These are phyloP conservation scores for Venturia carpophila DNA, from an alignment of 2,329 filamentous ascomycete genomes.

Conservation along the genomic window DNA sequence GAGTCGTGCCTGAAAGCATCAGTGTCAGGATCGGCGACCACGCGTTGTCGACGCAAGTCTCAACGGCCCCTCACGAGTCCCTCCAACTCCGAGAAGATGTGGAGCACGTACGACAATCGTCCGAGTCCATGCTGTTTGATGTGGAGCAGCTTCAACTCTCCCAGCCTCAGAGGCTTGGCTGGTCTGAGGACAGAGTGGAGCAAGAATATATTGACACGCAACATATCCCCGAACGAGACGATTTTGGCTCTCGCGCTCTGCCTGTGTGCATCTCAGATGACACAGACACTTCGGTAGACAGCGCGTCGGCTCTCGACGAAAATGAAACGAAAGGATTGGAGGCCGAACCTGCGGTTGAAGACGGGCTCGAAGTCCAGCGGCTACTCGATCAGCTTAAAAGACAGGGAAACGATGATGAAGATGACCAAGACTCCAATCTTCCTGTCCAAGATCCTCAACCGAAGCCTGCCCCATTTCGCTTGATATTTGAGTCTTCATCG, in stretches of 20 bases:
- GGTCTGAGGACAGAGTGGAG: neutral
- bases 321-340: neutral
- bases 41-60: slow-evolving; percentile 27
- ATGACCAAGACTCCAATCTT: neutral
- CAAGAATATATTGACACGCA: neutral
- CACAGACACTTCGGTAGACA: neutral
- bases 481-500: neutral
- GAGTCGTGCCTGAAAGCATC: slow-evolving; percentile 24
- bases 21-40: slow-evolving; percentile 32
- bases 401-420: neutral
- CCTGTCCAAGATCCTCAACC: neutral
- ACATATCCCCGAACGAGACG: neutral
- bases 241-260: neutral
- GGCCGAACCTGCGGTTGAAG: neutral
- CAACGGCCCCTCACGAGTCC: neutral
- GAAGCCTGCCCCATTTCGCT: neutral
- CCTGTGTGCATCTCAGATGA: neutral
- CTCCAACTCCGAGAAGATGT: neutral
- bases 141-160: slow-evolving; percentile 21
- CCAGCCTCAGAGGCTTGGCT: neutral
- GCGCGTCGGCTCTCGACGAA: neutral
- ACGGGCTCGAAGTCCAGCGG: neutral
- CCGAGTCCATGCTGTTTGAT: slow-evolving; percentile 33
- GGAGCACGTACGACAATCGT: slow-evolving; percentile 21
- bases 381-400: neutral